Base-by-base conservation (phyloP, 176 grass and related monocot genomes). In the Triticum turgidum region DNA sequence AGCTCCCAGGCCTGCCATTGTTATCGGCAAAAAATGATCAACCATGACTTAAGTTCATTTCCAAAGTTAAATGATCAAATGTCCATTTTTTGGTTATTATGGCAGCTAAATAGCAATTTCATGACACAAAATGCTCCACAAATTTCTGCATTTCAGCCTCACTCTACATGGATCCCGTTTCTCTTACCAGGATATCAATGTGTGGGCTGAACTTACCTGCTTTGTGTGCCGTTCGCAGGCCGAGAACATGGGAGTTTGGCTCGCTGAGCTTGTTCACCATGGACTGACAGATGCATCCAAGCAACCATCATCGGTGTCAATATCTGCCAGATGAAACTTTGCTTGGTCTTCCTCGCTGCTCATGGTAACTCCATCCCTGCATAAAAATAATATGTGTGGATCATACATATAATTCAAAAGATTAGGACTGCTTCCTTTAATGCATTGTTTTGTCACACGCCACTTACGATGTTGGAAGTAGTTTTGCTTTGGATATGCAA, bases 1-100 rank as follows among this genome's bases (percentile, higher is more conserved):
- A 98, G 79, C 44, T 94, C 77, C 93, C 93, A 98, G 18, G 93
- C 90, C 95, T 98, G 78, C 78, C 85, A 51, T 91, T 65, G 34
- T 81, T 78, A 80, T 52, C 29, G 25, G 25, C 0, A 52, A 76
- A 76, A 70, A 25, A 21, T 68, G 41, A 76, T 71, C 49, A 82
- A 79, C 49, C 44, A 88, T 34, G 7, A 4, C 22, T 61, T 56
- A n/a, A 59, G 3, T 33, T 79, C 65, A 83, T 8, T 83, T 25
- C 11, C 79, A 32, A 78, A 65, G 1, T 45, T 87, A 27, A 30
- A 76, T 76, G 7, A 34, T 38, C 21, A 39, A 62, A 0, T 33
- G 38, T 52, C 3, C 38, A 52, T 76, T 74, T 47, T 29, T 9
- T 47, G 71, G 41, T 1, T 17, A 73, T 44, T 13, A 74, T 12